A percentile compares a stretch with the other conserved stretches of the same genome.
These are phyloP conservation scores for Trichosporon ovoides DNA, from an alignment of 1,284 basidiomycete genomes.

Conservation along the genomic window DNA sequence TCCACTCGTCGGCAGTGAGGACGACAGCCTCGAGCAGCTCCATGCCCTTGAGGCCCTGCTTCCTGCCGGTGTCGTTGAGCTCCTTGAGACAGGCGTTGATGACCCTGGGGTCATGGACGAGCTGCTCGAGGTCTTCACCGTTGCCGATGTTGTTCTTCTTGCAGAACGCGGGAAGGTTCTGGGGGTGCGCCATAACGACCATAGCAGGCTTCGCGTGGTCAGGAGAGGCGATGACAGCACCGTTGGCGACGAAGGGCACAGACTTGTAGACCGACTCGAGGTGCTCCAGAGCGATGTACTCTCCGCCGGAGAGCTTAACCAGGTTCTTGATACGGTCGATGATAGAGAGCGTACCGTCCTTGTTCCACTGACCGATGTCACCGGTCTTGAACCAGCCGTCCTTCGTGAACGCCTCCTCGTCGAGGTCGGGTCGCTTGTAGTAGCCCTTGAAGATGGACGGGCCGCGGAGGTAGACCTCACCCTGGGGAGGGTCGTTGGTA, in stretches of 20 bases:
- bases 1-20: slow-evolving; percentile 82
- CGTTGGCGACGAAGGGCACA: slow-evolving; percentile 72
- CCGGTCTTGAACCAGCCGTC: slow-evolving; percentile 83
- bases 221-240: slow-evolving; percentile 76
- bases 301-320: slow-evolving; percentile 45
- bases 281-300: slow-evolving; percentile 93
- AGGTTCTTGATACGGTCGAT: slow-evolving; percentile 62
- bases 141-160: slow-evolving; percentile 49
- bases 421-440: slow-evolving; percentile 85
- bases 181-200: slow-evolving; percentile 66
- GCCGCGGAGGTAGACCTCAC: slow-evolving; percentile 53
- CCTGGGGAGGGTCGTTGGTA: slow-evolving; percentile 68
- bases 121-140: slow-evolving; percentile 54
- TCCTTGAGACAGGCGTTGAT: slow-evolving; percentile 66
- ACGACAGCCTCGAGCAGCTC: slow-evolving; percentile 76
- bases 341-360: slow-evolving; percentile 69
- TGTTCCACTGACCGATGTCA: slow-evolving; percentile 48
- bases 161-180: slow-evolving; percentile 61
- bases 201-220: slow-evolving; percentile 85
- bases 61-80: slow-evolving; percentile 75
- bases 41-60: slow-evolving; percentile 76
- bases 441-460: slow-evolving; percentile 55
- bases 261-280: slow-evolving; percentile 91
- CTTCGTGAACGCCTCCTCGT: slow-evolving; percentile 76
- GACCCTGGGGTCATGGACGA: slow-evolving; percentile 63